Percentiles rank a stretch among this genome's conserved stretches.
Conservation (phyloP, 2,329 filamentous ascomycete genomes). For the Mollisia scopiformis region DNA sequence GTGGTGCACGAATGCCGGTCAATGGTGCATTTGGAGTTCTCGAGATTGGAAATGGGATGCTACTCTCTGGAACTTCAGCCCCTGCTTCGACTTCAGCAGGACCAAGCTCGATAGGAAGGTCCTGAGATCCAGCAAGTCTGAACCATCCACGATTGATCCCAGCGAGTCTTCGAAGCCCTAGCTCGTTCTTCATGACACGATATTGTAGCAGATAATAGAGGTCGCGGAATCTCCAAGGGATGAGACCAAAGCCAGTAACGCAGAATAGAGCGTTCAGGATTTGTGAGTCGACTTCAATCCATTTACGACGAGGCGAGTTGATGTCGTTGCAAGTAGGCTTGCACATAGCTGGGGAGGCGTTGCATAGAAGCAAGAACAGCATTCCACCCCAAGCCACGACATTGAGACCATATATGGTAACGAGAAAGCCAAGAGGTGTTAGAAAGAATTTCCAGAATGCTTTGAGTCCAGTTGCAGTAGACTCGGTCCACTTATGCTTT, state of each 20-base stretch:
- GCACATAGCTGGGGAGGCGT: slow-evolving; percentile 76
- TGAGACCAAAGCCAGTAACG: slow-evolving; percentile 81
- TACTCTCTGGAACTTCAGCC: slow-evolving; percentile 41
- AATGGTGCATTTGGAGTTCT: slow-evolving; percentile 69
- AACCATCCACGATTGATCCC: slow-evolving; percentile 79
- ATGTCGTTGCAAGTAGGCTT: slow-evolving; percentile 70
- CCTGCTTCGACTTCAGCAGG: slow-evolving; percentile 51
- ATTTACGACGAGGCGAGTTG: slow-evolving; percentile 75
- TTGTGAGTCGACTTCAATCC: slow-evolving; percentile 86
- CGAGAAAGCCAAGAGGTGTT: slow-evolving; percentile 76
- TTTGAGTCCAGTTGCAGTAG: slow-evolving; percentile 58
- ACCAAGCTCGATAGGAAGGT: slow-evolving; percentile 56
- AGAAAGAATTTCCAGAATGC: slow-evolving; percentile 74
- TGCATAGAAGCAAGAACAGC: slow-evolving; percentile 83
- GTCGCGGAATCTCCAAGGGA: slow-evolving; percentile 84
- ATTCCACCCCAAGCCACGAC: slow-evolving; percentile 90
- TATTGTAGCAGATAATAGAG: slow-evolving; percentile 73
- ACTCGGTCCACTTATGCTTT: slow-evolving; percentile 60
- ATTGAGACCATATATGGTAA: slow-evolving; percentile 80
- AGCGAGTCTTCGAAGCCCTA: slow-evolving; percentile 68
- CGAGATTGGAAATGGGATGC: slow-evolving; percentile 64
- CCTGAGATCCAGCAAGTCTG: slow-evolving; percentile 67
- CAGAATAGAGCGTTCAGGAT: slow-evolving; percentile 85
- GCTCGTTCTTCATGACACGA: slow-evolving; percentile 54
- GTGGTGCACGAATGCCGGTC: slow-evolving; percentile 71